Percentiles rank a stretch among this genome's conserved stretches.
Evolutionary conservation across 768 basidiomycete species (phyloP).

Genomic region (Hericium erinaceus): DNA sequence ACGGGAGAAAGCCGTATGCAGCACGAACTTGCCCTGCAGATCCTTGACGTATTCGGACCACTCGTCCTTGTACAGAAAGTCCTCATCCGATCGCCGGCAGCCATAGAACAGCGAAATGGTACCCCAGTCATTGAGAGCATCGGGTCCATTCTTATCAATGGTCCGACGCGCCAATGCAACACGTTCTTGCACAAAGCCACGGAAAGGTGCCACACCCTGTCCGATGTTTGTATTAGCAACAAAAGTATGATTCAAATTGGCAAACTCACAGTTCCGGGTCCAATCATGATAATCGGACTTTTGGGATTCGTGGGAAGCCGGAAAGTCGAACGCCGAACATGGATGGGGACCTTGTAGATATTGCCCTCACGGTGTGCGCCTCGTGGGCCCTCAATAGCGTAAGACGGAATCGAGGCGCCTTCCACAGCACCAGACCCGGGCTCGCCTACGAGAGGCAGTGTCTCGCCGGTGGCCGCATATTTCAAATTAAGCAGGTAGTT

Average conservation of each 20-base stretch:
- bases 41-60: slow-evolving; percentile 85
- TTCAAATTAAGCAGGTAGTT: slow-evolving; percentile 95
- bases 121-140: slow-evolving; percentile 94
- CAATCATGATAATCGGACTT: slow-evolving; percentile 98
- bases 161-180: slow-evolving; percentile 92
- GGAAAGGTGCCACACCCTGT: slow-evolving; percentile 98
- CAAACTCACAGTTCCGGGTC: slow-evolving; percentile 86
- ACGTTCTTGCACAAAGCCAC: slow-evolving; percentile 97
- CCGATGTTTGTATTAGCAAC: slow-evolving; percentile 3
- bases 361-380: slow-evolving; percentile 67
- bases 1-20: slow-evolving; percentile 88
- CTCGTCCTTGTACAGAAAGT: slow-evolving; percentile 92
- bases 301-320: slow-evolving; percentile 95
- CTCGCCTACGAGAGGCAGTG: slow-evolving; percentile 31
- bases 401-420: slow-evolving; percentile 47
- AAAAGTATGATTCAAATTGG: neutral
- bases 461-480: slow-evolving; percentile 55
- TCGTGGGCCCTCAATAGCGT: slow-evolving; percentile 86
- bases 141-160: slow-evolving; percentile 89
- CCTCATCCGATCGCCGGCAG: slow-evolving; percentile 80
- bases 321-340: slow-evolving; percentile 95
- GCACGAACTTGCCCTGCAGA: slow-evolving; percentile 83
- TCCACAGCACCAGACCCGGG: slow-evolving; percentile 27
- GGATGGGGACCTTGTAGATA: slow-evolving; percentile 81
- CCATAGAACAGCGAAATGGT: slow-evolving; percentile 93